A percentile compares a stretch with the other conserved stretches of the same genome.
phyloP scores from a whole-genome alignment of 345 rosid genomes.

The Dimocarpus longan region DNA sequence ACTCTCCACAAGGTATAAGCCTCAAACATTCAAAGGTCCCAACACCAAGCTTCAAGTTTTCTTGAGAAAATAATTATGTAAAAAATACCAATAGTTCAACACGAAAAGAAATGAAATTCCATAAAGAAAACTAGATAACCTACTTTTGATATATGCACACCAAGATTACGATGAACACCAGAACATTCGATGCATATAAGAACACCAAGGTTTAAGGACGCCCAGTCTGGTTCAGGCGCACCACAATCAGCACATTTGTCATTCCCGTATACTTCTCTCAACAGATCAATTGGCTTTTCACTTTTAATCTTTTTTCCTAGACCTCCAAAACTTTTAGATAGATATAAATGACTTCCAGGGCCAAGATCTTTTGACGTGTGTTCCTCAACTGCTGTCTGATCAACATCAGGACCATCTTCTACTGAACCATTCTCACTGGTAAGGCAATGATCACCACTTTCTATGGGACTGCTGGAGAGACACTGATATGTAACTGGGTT shows the following conservation, averaged over 20 bases:
- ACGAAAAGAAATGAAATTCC: slow-evolving; percentile 4
- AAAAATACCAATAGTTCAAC: background rate
- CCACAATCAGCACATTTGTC: slow-evolving; percentile 81
- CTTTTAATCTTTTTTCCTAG: slow-evolving; percentile 37
- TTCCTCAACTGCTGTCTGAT: slow-evolving; percentile 46
- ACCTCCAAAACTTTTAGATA: slow-evolving; percentile 49
- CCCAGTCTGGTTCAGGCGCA: slow-evolving; percentile 86
- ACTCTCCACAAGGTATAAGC: background rate
- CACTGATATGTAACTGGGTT: slow-evolving; percentile 42
- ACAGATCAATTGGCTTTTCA: slow-evolving; percentile 64
- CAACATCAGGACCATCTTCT: slow-evolving; percentile 46
- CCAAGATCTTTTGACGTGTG: slow-evolving; percentile 30
- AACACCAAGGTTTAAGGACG: slow-evolving; percentile 75
- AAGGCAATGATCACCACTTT: slow-evolving; percentile 45
- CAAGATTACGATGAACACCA: slow-evolving; percentile 83
- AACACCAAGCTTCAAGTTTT: background rate
- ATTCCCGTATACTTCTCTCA: slow-evolving; percentile 66
- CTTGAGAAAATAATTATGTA: background rate
- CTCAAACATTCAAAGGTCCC: background rate
- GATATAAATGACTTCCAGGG: slow-evolving; percentile 42
- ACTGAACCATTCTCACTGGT: slow-evolving; percentile 50
- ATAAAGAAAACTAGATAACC: slow-evolving; percentile 14
- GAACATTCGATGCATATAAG: slow-evolving; percentile 84
- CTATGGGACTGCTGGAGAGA: slow-evolving; percentile 39
- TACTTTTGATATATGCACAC: slow-evolving; percentile 84